These are phyloP conservation scores for Tricholomella constricta DNA, from an alignment of 768 basidiomycete species.

Conservation along the genomic window DNA sequence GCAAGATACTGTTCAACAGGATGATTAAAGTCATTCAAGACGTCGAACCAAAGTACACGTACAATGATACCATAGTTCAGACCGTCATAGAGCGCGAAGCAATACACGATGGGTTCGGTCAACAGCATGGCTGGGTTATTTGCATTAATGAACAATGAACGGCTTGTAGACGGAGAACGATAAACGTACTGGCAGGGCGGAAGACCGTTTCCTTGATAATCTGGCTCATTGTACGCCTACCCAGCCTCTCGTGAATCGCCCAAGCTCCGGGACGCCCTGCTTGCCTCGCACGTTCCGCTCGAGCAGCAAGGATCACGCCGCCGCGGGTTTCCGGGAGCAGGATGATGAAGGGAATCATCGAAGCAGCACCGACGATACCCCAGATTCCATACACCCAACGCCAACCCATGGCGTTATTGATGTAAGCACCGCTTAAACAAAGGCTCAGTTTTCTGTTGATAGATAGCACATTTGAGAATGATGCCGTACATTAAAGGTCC, in stretches of 20 bases:
- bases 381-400: constrained; percentile 25
- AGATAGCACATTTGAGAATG: not conserved
- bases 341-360: constrained; percentile 18
- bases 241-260: constrained; percentile 19
- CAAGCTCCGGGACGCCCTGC: constrained; percentile 16
- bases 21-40: not conserved
- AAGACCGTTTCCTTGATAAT: constrained; percentile 20
- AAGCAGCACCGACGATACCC: constrained; percentile 19
- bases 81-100: constrained; percentile 24
- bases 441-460: not conserved
- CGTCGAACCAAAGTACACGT: not conserved
- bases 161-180: not conserved
- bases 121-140: constrained; percentile 20
- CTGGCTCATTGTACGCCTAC: constrained; percentile 17
- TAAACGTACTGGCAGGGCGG: constrained; percentile 19
- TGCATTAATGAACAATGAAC: not conserved
- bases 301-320: constrained; percentile 20
- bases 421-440: constrained; percentile 16
- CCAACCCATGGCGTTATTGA: constrained; percentile 21
- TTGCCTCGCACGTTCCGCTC: constrained; percentile 16
- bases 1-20: constrained; percentile 18
- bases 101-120: constrained; percentile 26
- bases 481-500: constrained; percentile 17
- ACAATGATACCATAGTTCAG: constrained; percentile 25
- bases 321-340: constrained; percentile 24